phyloP scores from a whole-genome alignment of 1,284 basidiomycete species.

The Apiotrichum gamsii region DNA sequence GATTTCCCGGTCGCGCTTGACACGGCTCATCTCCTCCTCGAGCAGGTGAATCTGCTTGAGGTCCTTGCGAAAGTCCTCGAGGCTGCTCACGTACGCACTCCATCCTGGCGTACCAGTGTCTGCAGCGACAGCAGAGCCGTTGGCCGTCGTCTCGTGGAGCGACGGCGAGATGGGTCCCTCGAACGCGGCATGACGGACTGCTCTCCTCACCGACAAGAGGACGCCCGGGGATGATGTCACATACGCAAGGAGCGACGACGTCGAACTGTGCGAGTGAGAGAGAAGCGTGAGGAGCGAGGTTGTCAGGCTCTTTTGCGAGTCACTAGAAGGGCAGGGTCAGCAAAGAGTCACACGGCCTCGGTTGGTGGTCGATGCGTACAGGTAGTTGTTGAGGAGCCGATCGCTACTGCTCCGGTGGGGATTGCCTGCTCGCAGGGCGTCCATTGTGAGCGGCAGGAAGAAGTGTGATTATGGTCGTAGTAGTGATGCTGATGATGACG shows the following conservation, averaged over 20 bases:
- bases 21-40: conserved; percentile 45
- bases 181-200: conserved; percentile 45
- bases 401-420: conserved; percentile 45
- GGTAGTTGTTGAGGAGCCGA: conserved; percentile 46
- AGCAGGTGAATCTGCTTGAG: conserved; percentile 47
- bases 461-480: too few relatives aligned
- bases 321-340: conserved; percentile 25
- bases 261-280: conserved; percentile 47
- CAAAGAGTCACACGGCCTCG: not conserved
- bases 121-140: conserved; percentile 1
- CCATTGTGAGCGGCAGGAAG: conserved; percentile 25
- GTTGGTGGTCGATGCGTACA: conserved; percentile 25
- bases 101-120: conserved; percentile 36
- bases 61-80: conserved; percentile 46
- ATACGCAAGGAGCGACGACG: conserved; percentile 47
- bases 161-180: conserved; percentile 41
- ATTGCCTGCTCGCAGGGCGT: conserved; percentile 39
- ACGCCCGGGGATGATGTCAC: conserved; percentile 47
- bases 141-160: not conserved
- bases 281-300: conserved; percentile 44
- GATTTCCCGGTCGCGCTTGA: conserved; percentile 47
- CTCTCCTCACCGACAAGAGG: conserved; percentile 37
- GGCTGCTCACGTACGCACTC: conserved; percentile 40
- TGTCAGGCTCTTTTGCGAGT: conserved; percentile 44
- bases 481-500: too few relatives aligned